phyloP scores from a whole-genome alignment of 2,329 filamentous ascomycete genomes.

The Neonectria hederae region DNA sequence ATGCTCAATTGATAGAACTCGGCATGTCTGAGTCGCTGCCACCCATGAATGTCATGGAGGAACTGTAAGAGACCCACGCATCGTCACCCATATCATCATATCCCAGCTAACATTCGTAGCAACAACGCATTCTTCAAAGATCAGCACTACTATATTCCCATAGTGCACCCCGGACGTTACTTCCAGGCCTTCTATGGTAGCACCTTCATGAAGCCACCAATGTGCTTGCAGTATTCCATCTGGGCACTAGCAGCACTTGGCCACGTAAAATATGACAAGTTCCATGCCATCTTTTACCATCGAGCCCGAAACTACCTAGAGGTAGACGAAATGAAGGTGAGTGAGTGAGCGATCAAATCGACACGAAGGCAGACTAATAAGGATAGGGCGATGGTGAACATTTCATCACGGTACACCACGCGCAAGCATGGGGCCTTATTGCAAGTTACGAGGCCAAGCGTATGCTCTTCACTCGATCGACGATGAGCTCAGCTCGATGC shows the following conservation, averaged over 20 bases:
- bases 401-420: constrained; percentile 81
- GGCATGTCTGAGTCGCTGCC: constrained; percentile 86
- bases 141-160: constrained; percentile 75
- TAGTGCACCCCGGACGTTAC: constrained; percentile 82
- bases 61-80: constrained; percentile 68
- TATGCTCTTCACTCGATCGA: constrained; percentile 86
- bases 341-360: constrained; percentile 6
- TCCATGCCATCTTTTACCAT: constrained; percentile 83
- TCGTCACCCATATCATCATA: background rate
- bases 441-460: constrained; percentile 83
- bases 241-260: constrained; percentile 82
- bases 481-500: constrained; percentile 79
- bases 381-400: constrained; percentile 75
- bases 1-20: constrained; percentile 71
- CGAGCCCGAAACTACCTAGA: constrained; percentile 85
- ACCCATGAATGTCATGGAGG: constrained; percentile 80
- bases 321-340: constrained; percentile 80
- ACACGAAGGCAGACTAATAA: background rate
- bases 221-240: constrained; percentile 86
- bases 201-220: constrained; percentile 79
- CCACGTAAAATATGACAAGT: constrained; percentile 74
- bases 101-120: constrained; percentile 51
- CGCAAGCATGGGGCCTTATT: constrained; percentile 82
- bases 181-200: constrained; percentile 76
- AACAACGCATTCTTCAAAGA: constrained; percentile 80